phyloP scores from a whole-genome alignment of 495 filamentous ascomycete genomes.

The Rostrohypoxylon terebratum region DNA sequence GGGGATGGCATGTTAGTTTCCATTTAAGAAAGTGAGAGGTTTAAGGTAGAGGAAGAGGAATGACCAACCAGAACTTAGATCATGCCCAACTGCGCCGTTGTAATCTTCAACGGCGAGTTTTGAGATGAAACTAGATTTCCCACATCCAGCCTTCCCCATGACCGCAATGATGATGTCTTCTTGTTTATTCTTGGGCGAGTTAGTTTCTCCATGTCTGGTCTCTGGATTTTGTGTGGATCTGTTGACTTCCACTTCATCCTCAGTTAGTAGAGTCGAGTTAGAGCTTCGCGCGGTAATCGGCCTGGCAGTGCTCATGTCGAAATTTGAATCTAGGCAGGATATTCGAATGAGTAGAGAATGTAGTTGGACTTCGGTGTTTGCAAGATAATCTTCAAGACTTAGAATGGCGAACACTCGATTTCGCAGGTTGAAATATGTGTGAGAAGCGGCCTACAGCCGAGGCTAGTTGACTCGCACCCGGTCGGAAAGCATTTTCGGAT shows the following conservation, averaged over 20 bases:
- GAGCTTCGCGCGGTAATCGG: background rate
- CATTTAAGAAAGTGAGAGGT: background rate
- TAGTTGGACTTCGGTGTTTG: too few relatives aligned
- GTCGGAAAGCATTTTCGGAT: background rate
- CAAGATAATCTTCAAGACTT: background rate
- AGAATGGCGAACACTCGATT: background rate
- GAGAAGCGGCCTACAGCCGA: background rate
- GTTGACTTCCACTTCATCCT: background rate
- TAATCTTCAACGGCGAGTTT: background rate
- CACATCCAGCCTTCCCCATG: background rate
- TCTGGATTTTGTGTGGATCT: background rate
- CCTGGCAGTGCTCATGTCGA: background rate
- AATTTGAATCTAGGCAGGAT: background rate
- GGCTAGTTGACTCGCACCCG: background rate
- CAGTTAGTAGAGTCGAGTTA: background rate
- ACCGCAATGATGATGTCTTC: slow-evolving; percentile 5
- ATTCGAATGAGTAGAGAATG: background rate
- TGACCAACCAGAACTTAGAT: background rate
- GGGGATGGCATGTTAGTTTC: background rate
- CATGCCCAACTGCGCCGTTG: background rate
- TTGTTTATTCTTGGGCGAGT: background rate
- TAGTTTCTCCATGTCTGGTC: background rate
- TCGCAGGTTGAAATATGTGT: background rate
- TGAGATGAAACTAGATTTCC: slow-evolving; percentile 4
- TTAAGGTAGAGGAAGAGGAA: background rate